These are phyloP conservation scores for Sicyos baderoa DNA, from an alignment of 306 rosid species.

Conservation along the genomic window DNA sequence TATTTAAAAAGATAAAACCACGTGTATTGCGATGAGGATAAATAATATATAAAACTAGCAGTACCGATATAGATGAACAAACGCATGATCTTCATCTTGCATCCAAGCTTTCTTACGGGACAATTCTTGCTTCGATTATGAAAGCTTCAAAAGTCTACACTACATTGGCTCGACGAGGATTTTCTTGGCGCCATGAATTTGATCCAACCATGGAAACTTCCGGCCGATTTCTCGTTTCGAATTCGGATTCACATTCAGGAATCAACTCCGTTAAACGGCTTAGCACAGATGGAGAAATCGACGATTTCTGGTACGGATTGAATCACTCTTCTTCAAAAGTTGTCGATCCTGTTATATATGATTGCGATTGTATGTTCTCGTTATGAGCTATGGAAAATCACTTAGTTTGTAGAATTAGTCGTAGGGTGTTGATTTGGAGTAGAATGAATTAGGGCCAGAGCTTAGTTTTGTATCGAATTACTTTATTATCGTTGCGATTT, in stretches of 20 bases:
- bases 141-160: slow-evolving; percentile 5
- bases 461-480: neutral
- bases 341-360: neutral
- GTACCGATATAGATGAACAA: too few species aligned
- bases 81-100: neutral
- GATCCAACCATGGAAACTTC: neutral
- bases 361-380: neutral
- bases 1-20: too few species aligned
- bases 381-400: neutral
- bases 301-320: neutral
- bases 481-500: neutral
- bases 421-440: neutral
- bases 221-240: neutral
- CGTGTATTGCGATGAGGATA: too few species aligned
- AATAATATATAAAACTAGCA: too few species aligned
- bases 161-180: slow-evolving; percentile 9
- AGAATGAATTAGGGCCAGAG: neutral
- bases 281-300: neutral
- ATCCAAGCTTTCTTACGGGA: neutral
- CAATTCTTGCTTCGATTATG: neutral
- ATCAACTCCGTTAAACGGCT: neutral
- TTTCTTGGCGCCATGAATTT: neutral
- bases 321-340: neutral
- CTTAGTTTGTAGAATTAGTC: neutral
- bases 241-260: neutral